Conservation (phyloP, 805 yeast genomes). For the Barnettozyma siamensis region DNA sequence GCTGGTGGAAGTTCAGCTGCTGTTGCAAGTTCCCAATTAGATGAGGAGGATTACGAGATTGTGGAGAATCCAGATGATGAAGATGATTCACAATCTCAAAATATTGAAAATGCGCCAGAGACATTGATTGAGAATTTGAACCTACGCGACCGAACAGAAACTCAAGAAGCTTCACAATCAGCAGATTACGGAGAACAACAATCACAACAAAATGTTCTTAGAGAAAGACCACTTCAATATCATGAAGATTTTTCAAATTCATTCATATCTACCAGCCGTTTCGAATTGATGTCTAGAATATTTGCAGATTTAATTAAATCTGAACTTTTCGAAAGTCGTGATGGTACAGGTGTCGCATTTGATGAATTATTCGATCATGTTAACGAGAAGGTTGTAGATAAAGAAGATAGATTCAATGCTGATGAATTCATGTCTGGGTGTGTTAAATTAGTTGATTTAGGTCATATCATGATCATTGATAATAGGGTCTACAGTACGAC, state of each 20-base stretch:
- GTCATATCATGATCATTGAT: constrained; percentile 43
- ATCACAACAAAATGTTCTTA: neutral
- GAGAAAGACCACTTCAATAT: constrained; percentile 17
- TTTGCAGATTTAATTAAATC: constrained; percentile 43
- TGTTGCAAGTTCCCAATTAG: constrained; percentile 12
- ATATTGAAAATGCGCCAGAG: constrained; percentile 6
- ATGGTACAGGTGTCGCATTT: constrained; percentile 38
- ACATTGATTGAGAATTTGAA: constrained; percentile 5
- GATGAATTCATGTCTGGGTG: constrained; percentile 42
- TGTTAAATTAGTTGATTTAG: constrained; percentile 36
- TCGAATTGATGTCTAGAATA: constrained; percentile 38
- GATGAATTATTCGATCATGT: constrained; percentile 34
- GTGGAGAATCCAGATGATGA: constrained; percentile 4
- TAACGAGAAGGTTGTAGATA: constrained; percentile 36
- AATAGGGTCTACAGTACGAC: constrained; percentile 25
- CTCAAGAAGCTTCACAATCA: neutral
- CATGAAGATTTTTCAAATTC: constrained; percentile 10
- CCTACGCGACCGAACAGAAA: neutral
- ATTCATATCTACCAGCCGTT: constrained; percentile 43
- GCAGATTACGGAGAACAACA: neutral
- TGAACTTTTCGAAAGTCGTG: constrained; percentile 32
- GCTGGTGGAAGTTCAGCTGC: neutral
- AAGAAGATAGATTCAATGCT: constrained; percentile 41
- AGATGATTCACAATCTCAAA: constrained; percentile 2
- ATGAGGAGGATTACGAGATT: constrained; percentile 16